Base-by-base conservation (phyloP, 257 asterid species). In the Gentiana dahurica region DNA sequence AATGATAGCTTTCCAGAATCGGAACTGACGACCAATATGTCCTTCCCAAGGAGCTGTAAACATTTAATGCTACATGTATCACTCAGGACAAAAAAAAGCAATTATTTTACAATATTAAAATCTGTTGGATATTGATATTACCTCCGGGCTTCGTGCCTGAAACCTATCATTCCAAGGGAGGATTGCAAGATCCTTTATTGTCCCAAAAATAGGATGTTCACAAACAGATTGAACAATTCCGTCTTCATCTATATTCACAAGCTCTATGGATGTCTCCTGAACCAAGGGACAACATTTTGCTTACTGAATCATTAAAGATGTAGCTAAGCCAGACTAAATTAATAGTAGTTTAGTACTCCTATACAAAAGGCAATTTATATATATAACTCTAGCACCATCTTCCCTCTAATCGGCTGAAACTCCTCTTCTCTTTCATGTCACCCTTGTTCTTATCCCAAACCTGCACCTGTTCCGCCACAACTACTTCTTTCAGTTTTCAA, bases 1-100 rank as follows among this genome's bases (percentile, higher is more conserved):
- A 91, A 84, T 36, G 98, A 87, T 52, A 91, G 82, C 86, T 85
- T 88, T 64, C 98, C 97, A 4, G 97, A 91, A 85, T 91, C 98
- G n/a, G 98, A 91, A 65, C 83, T 62, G 65, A 83, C 82, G 35
- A 88, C 79, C 67, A 91, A 71, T 68, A 85, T 68, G 62, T 85
- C 98, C 75, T 78, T 85, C 65, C 82, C 94, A 52, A 3, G 63
- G 57, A 77, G 61, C 98, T 91, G 78, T 68, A 75, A 56, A 62
- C 54, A 73, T 68, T 37, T 48, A 66, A 58, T 53, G 64, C 34
- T 50, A 62, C 53, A 48, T 47, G 39, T 54, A 68, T 60, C 57
- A 43, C 62, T 55, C 46, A 49, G 11, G 12, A 47, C 62, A 43
- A 65, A 11, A 12, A 65, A 65, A 60, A 24, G 44, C 33, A 55